Base-by-base conservation (phyloP, 345 rosid species). In the Aurinia saxatilis region DNA sequence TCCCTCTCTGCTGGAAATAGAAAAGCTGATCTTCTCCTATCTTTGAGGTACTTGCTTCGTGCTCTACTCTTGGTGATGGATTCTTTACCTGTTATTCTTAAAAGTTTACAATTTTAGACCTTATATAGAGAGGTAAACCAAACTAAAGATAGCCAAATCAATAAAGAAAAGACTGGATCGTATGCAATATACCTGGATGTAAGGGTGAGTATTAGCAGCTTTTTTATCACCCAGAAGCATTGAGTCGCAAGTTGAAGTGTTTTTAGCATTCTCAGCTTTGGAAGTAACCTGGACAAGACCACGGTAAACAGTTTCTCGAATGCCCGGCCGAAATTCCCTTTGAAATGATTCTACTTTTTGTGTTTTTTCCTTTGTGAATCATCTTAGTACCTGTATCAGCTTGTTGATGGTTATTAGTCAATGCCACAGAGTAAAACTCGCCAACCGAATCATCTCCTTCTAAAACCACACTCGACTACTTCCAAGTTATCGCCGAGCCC, bases 281-380 rank as follows among this genome's bases (percentile, higher is more conserved):
- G 99, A 90, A n/a, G 77, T 90, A 67, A 90, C 82, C 76, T 85
- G 99, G 68, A 93, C 99, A 68, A 93, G 95, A 46, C 97, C 99
- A 72, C 99, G 77, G 35, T 85, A 93, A n/a, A 77, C 97, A 89
- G 63, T 85, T 93, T 48, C 84, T 85, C 1, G 96, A 93, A 42
- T 81, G 62, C 57, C 95, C 91, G 8, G 54, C 81, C 2, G 95
- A 93, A 44, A 90, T 93, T 25, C 99, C 96, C 74, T 93, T 90
- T 0, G 97, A 93, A 57, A 92, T 90, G 69, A 92, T 92, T 62
- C 95, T 71, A 74, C 97, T 92, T 67, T 79, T 75, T 0, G 96
- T 85, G 42, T 89, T 92, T 71, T 84, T 92, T 39, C 98, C 96
- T 70, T 92, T 92, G 66, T 89, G 98, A 56, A 92, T 85, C 99